Base-by-base conservation (phyloP, 2,329 filamentous ascomycete genomes). In the Sporothrix euskadiensis region DNA sequence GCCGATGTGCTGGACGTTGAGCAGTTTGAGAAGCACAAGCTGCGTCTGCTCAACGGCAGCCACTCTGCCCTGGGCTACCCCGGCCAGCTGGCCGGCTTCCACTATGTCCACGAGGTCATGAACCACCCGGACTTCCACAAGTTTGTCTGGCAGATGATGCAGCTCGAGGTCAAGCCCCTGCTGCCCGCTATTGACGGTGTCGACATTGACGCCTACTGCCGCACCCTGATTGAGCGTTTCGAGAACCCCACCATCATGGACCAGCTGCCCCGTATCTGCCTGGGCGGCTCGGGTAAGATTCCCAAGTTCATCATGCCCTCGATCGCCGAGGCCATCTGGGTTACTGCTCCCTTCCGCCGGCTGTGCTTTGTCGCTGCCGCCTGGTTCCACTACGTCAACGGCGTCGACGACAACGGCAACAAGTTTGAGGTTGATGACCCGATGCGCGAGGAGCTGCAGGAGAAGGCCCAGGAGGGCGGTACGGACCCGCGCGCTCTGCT, bases 221-320 rank as follows among this genome's bases (percentile, higher is more conserved):
- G 83, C 74, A 87, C 85, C 0, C 83, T 87, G 61, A 83, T 87
- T 74, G 84, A 86, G 79, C 85, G 85, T 52, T 87, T 87, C 81
- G 84, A 84, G 78, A 87, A 87, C 84, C 85, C 86, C 0, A 86
- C 85, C 71, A 87, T 87, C 77, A 86, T 83, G 84, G 85, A 87
- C 74, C 85, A 87, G 80, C 81, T 87, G 72, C 83, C 84, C 54
- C 86, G 85, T 52, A 80, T 87, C 74, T 84, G 84, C 74, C 83
- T 87, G 30, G 84, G 84, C 78, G 85, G 82, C 30, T 86, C 85
- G 6, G 85, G 85, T 81, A 87, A 87, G 83, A 83, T 87, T 54
- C 85, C 85, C 0, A 85, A 84, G 80, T 84, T 84, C 80, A 83
- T 84, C 81, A 84, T 84, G 83, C 83, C 83, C 10, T 83, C 83